Percentiles rank a stretch among this genome's conserved stretches.
Conservation (phyloP, 2,329 filamentous ascomycete species). For the Neofusicoccum ribis region DNA sequence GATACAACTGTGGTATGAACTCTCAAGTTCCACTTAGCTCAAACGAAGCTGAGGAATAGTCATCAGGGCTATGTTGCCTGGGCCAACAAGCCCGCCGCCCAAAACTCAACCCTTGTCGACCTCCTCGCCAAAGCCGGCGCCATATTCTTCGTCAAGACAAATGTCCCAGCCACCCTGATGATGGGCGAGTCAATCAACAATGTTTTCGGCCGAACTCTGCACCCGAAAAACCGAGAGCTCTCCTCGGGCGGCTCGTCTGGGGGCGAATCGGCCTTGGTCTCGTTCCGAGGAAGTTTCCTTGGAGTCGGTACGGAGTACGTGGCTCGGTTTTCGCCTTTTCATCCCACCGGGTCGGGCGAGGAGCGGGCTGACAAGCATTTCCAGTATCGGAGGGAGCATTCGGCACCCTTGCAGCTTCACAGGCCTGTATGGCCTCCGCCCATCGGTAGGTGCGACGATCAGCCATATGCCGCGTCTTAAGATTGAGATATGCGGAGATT, state of each 20-base stretch:
- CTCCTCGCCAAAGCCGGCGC: slow-evolving; percentile 51
- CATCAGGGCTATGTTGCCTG: too few species aligned
- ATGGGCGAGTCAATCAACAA: slow-evolving; percentile 46
- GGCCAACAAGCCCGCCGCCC: slow-evolving; percentile 24
- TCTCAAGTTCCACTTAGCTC: too few species aligned
- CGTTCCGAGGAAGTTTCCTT: slow-evolving; percentile 50
- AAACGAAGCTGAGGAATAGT: too few species aligned
- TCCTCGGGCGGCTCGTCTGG: slow-evolving; percentile 57
- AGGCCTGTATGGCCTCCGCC: background rate
- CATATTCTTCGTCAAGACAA: slow-evolving; percentile 60
- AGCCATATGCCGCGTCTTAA: background rate
- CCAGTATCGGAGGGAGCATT: slow-evolving; percentile 46
- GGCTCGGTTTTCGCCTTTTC: background rate
- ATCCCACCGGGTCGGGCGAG: too few species aligned
- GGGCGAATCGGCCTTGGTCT: slow-evolving; percentile 55
- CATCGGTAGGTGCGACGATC: background rate
- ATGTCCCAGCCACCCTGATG: slow-evolving; percentile 58
- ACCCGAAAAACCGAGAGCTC: slow-evolving; percentile 49
- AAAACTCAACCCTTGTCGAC: slow-evolving; percentile 44
- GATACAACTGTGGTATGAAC: too few species aligned
- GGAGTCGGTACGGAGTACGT: slow-evolving; percentile 51
- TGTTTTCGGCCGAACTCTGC: slow-evolving; percentile 53
- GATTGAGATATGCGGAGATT: background rate
- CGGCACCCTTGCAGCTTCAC: slow-evolving; percentile 25
- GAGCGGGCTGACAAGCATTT: background rate